phyloP scores from a whole-genome alignment of 2,329 filamentous ascomycete genomes.

The Uncinocarpus reesii region DNA sequence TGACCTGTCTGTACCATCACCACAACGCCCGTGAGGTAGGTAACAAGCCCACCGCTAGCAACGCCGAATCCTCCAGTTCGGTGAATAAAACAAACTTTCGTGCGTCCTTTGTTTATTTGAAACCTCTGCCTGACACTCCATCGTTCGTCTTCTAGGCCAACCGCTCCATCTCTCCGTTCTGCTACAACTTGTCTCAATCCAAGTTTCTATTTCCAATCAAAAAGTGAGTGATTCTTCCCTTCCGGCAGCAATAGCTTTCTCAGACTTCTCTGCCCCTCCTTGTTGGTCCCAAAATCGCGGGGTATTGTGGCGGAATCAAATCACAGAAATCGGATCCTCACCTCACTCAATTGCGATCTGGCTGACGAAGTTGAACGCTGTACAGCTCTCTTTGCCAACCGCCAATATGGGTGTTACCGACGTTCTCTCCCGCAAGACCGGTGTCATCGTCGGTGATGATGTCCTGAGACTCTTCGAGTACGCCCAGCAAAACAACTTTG shows the following conservation, averaged over 20 bases:
- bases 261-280: constrained; percentile 10
- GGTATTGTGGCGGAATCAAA: constrained; percentile 5
- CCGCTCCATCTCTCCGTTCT: constrained; percentile 1
- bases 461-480: constrained; percentile 72
- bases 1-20: neutral
- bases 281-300: constrained; percentile 12
- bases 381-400: neutral
- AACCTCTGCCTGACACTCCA: neutral
- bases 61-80: constrained; percentile 6
- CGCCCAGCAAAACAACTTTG: constrained; percentile 75
- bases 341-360: neutral
- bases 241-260: neutral
- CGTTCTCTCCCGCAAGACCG: constrained; percentile 52
- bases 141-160: neutral
- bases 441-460: constrained; percentile 59
- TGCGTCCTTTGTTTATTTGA: neutral
- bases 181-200: constrained; percentile 2
- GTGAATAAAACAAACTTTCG: constrained; percentile 7
- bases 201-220: neutral
- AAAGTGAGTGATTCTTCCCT: constrained; percentile 1
- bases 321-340: neutral
- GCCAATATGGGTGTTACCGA: constrained; percentile 40
- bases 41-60: neutral
- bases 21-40: neutral
- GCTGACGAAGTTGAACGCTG: neutral